Base-by-base conservation (phyloP, 2,329 filamentous ascomycete species). In the Aspergillus ibericus region DNA sequence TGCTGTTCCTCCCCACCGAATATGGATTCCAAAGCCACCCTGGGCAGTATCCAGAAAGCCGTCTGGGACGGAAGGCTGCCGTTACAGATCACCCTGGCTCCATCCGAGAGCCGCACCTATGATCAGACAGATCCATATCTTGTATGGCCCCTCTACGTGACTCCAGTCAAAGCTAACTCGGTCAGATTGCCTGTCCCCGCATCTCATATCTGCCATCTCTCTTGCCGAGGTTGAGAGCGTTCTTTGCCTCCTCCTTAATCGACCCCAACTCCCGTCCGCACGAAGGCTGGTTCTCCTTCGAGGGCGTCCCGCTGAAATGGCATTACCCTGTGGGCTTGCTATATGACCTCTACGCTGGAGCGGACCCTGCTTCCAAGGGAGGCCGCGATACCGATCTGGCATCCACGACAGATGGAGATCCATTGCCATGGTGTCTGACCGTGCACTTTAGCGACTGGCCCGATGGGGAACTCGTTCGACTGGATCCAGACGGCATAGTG, bases 271-370 rank as follows among this genome's bases (percentile, higher is more conserved):
- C 82, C 9, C 63, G 76, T 3, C 69, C 81, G 7, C 77, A 83
- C 58, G 76, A 84, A 44, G 82, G 83, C 18, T 88, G 85, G 83
- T 83, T 91, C 63, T 86, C 84, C 1, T 88, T 86, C 68, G 85
- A 91, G 70, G 82, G 80, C 13, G 87, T 91, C 15, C 84, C 86
- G 2, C 72, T 91, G 63, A 90, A 89, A 77, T 89, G 87, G 86
- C 88, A 91, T 68, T 87, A 89, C 59, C 88, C 88, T 0, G 71
- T 89, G 10, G 88, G 88, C 1, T 76, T 91, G 10, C 79, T 91
- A 5, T 89, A 86, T 68, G 88, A 91, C 71, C 78, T 91, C 5
- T 89, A 89, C 66, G 83, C 85, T 2, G 85, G 85, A 16, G 80
- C 80, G 20, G 82, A 80, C 18, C 77, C 77, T 8, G 71, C 72